Conservation (phyloP, 2,329 filamentous ascomycete genomes). For the Venturia aucupariae region DNA sequence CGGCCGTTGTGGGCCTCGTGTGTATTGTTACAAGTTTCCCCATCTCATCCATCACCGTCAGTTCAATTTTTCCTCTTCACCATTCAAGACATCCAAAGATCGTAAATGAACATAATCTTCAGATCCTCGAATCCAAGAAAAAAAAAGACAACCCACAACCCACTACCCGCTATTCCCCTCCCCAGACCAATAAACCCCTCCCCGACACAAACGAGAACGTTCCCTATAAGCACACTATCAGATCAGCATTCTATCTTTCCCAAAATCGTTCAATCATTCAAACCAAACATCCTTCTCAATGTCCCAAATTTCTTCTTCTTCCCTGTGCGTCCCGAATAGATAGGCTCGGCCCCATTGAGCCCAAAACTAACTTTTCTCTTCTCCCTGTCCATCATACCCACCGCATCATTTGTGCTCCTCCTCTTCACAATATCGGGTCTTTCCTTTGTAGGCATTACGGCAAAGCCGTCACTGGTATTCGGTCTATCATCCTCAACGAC, state of each 20-base stretch:
- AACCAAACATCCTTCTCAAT: slow-evolving; percentile 56
- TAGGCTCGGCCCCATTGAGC: slow-evolving; percentile 17
- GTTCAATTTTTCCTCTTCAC: background rate
- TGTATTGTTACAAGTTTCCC: background rate
- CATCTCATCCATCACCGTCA: background rate
- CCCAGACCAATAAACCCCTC: background rate
- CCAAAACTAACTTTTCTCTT: slow-evolving; percentile 22
- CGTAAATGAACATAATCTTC: background rate
- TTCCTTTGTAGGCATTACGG: background rate
- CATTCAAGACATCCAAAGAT: background rate
- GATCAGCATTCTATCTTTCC: background rate
- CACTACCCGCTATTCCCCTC: background rate
- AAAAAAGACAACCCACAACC: too few relatives aligned
- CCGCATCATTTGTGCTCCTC: slow-evolving; percentile 4
- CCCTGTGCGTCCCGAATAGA: slow-evolving; percentile 20
- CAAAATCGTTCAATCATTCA: slow-evolving; percentile 38
- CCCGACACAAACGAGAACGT: background rate
- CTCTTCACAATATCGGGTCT: slow-evolving; percentile 6
- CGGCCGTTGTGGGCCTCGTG: background rate
- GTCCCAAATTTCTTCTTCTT: slow-evolving; percentile 60
- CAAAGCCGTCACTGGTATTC: slow-evolving; percentile 25
- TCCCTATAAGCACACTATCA: background rate
- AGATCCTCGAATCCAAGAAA: background rate
- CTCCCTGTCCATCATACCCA: slow-evolving; percentile 22
- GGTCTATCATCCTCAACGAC: slow-evolving; percentile 20